phyloP scores from a whole-genome alignment of 345 rosid genomes.

The rapeseed (Brassica napus) region Da-Ae NC_063435.1:10721001-10721500 shows the following conservation, averaged over 20 bases:
- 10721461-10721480: neutral
- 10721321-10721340: neutral
- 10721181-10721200: constrained; percentile 69
- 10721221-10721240: constrained; percentile 40
- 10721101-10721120: constrained; percentile 59
- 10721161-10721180: constrained; percentile 68
- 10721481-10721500: neutral
- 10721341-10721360: neutral
- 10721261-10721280: constrained; percentile 37
- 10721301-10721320: neutral
- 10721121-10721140: constrained; percentile 56
- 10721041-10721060: constrained; percentile 59
- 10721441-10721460: neutral
- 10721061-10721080: constrained; percentile 56
- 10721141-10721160: constrained; percentile 55
- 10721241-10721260: constrained; percentile 40
- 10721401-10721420: too few relatives aligned
- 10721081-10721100: constrained; percentile 56
- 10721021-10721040: constrained; percentile 46
- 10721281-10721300: constrained; percentile 1
- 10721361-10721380: neutral
- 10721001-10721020: constrained; percentile 53
- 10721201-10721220: constrained; percentile 51
- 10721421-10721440: neutral
- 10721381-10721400: neutral